A percentile compares a stretch with the other conserved stretches of the same genome.
Conservation (phyloP, 768 basidiomycete genomes). For the Bullera alba region DNA sequence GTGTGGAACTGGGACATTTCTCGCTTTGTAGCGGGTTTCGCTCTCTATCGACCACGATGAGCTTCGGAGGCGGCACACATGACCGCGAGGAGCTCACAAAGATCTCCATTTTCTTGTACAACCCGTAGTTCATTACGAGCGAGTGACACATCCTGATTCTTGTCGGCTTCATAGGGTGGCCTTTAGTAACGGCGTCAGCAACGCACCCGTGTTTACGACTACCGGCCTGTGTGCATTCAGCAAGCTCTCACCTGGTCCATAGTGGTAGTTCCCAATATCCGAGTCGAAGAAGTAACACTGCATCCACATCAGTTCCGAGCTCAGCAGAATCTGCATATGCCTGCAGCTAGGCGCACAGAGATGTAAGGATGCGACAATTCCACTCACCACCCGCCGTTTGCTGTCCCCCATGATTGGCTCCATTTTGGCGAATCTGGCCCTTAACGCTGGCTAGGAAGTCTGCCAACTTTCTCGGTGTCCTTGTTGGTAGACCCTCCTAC, state of each 20-base stretch:
- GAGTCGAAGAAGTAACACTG: slow-evolving; percentile 99
- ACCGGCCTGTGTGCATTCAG: not conserved
- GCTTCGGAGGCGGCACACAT: not conserved
- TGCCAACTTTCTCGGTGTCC: too few species aligned
- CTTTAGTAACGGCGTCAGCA: slow-evolving; percentile 46
- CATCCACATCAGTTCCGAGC: not conserved
- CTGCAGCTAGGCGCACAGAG: not conserved
- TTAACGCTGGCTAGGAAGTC: not conserved
- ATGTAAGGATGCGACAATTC: not conserved
- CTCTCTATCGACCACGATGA: slow-evolving; percentile 56
- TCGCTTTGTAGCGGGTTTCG: slow-evolving; percentile 97
- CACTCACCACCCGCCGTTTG: slow-evolving; percentile 80
- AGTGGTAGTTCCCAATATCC: slow-evolving; percentile 97
- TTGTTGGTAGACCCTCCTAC: too few species aligned
- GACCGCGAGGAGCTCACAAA: slow-evolving; percentile 60
- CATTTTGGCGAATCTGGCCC: slow-evolving; percentile 44
- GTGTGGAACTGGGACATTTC: slow-evolving; percentile 99
- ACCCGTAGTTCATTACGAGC: slow-evolving; percentile 97
- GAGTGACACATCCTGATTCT: slow-evolving; percentile 99
- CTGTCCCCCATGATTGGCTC: slow-evolving; percentile 65
- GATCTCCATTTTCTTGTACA: slow-evolving; percentile 99
- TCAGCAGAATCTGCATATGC: not conserved
- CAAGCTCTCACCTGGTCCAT: slow-evolving; percentile 57
- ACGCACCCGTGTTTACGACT: too few species aligned
- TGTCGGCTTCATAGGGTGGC: slow-evolving; percentile 97